Evolutionary conservation across 2,329 filamentous ascomycete species (phyloP).

Genomic region (Aspergillus hiratsukae): DNA sequence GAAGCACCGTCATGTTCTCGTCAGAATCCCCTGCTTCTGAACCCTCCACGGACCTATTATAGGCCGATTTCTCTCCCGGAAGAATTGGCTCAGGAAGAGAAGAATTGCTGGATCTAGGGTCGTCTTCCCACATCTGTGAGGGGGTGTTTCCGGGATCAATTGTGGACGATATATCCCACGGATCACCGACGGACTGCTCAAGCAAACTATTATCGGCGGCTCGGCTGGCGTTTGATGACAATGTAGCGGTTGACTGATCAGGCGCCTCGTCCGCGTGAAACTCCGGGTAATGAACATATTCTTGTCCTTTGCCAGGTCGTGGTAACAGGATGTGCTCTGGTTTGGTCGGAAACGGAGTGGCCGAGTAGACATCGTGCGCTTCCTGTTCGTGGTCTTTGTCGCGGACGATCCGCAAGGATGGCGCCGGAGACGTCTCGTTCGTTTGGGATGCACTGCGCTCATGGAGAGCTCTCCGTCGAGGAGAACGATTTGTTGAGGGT

Average conservation of each 20-base stretch:
- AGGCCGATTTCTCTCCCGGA: conserved; percentile 17
- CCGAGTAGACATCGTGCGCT: conserved; percentile 36
- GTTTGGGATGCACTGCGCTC: conserved; percentile 44
- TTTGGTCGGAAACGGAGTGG: conserved; percentile 45
- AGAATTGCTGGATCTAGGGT: conserved; percentile 35
- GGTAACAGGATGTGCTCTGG: conserved; percentile 44
- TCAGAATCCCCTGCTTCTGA: conserved; percentile 27
- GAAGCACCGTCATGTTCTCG: conserved; percentile 31
- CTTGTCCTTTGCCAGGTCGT: conserved; percentile 36
- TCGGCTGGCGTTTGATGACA: conserved; percentile 26
- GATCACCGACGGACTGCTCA: conserved; percentile 24
- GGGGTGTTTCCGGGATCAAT: conserved; percentile 33
- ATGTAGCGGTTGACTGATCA: conserved; percentile 25
- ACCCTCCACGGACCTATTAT: conserved; percentile 16
- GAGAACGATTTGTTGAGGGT: conserved; percentile 27
- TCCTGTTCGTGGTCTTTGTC: conserved; percentile 26
- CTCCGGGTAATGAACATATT: conserved; percentile 27
- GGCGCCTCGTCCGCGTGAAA: conserved; percentile 30
- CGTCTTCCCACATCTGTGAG: conserved; percentile 37
- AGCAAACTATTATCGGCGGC: conserved; percentile 22
- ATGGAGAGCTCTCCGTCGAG: conserved; percentile 41
- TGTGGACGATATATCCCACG: conserved; percentile 36
- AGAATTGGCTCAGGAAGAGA: conserved; percentile 28
- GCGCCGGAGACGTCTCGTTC: conserved; percentile 38
- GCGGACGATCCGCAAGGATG: conserved; percentile 35